Conservation (phyloP, 2,329 filamentous ascomycete species). For the Hypoxylon sp. region DNA sequence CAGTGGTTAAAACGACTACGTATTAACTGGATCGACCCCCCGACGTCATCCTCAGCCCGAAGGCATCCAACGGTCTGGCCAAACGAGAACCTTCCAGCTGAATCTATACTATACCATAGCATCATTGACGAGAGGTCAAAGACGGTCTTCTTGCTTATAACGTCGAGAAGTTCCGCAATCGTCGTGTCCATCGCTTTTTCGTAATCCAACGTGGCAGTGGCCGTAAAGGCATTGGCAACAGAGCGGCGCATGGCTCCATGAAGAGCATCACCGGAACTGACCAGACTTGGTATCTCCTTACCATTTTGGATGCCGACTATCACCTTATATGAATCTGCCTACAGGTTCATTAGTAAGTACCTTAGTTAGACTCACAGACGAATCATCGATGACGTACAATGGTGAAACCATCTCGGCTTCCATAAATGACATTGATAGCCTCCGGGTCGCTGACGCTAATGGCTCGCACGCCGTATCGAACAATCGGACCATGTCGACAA, state of each 20-base stretch:
- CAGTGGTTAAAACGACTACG: conserved; percentile 49
- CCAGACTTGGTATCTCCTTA: conserved; percentile 48
- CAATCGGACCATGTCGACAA: conserved; percentile 43
- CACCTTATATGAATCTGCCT: conserved; percentile 50
- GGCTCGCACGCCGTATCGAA: conserved; percentile 49
- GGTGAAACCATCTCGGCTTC: conserved; percentile 47
- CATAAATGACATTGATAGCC: conserved; percentile 48
- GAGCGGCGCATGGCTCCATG: conserved; percentile 48
- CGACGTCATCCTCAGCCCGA: conserved; percentile 42
- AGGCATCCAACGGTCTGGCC: conserved; percentile 47
- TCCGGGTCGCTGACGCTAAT: conserved; percentile 51
- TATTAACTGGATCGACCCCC: conserved; percentile 46
- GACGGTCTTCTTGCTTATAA: conserved; percentile 29
- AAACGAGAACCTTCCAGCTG: conserved; percentile 46
- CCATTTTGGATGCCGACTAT: conserved; percentile 46
- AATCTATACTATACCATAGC: conserved; percentile 48
- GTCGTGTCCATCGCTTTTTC: conserved; percentile 48
- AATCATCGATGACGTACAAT: conserved; percentile 34
- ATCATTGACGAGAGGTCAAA: conserved; percentile 46
- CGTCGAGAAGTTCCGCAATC: conserved; percentile 43
- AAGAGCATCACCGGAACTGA: conserved; percentile 48
- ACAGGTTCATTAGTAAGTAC: conserved; percentile 1
- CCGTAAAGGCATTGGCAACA: conserved; percentile 49
- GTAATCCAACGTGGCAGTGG: conserved; percentile 46
- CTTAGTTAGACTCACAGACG: neutral